phyloP scores from a whole-genome alignment of 768 basidiomycete species.

The Boletus huronensis region DNA sequence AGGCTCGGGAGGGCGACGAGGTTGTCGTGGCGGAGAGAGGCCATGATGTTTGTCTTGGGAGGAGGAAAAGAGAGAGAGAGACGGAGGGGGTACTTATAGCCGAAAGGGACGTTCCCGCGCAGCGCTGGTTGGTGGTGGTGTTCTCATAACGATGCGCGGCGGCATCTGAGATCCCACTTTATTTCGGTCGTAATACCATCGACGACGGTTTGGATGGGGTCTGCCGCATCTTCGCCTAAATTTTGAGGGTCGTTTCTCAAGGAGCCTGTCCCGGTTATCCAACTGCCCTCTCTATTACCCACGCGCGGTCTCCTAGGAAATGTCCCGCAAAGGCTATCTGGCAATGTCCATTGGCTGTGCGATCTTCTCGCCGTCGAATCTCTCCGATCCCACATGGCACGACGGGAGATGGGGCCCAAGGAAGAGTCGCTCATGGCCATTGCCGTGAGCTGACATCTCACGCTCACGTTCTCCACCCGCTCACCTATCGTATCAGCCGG shows the following conservation, averaged over 20 bases:
- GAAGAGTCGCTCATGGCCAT: background rate
- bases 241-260: conserved; percentile 25
- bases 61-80: background rate
- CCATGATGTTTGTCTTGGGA: conserved; percentile 29
- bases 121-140: background rate
- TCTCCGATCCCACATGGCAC: background rate
- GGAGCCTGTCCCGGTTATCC: conserved; percentile 1
- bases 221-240: conserved; percentile 26
- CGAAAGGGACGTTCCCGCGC: background rate
- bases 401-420: too few relatives aligned
- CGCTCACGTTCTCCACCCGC: background rate
- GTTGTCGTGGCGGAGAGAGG: conserved; percentile 40
- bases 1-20: conserved; percentile 74
- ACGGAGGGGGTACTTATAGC: conserved; percentile 18
- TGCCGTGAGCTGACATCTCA: background rate
- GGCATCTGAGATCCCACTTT: conserved; percentile 23
- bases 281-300: conserved; percentile 5
- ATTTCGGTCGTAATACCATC: conserved; percentile 22
- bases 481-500: background rate
- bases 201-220: conserved; percentile 6
- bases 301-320: conserved; percentile 34
- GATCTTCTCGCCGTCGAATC: background rate
- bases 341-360: background rate
- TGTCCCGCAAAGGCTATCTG: conserved; percentile 3
- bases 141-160: conserved; percentile 28